Evolutionary conservation across 169 alveolate genomes (phyloP).

Genomic region (Eimeria brunetti): DNA sequence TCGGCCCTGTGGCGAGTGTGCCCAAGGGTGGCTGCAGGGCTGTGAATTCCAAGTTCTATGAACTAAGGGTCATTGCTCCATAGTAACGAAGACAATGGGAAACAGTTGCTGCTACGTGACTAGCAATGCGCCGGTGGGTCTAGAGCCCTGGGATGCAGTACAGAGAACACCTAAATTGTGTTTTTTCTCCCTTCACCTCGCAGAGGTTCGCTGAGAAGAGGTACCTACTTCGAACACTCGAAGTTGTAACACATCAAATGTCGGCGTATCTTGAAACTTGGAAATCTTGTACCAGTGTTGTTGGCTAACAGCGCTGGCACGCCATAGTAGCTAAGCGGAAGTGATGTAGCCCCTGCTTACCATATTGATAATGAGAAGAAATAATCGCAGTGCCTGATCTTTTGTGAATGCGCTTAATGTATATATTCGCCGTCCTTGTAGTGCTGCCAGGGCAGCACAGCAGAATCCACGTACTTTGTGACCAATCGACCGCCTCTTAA

Average conservation of each 20-base stretch:
- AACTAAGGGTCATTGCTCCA: background rate
- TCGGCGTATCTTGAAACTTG: background rate
- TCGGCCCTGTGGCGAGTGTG: constrained; percentile 8
- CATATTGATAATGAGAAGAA: background rate
- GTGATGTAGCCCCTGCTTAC: background rate
- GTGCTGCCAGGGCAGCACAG: background rate
- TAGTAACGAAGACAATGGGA: constrained; percentile 15
- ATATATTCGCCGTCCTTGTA: background rate
- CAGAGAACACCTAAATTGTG: background rate
- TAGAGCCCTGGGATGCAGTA: background rate
- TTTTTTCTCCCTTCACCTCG: background rate
- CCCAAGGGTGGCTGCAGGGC: background rate
- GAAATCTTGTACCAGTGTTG: background rate
- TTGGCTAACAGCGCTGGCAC: background rate
- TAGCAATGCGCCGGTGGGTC: constrained; percentile 52
- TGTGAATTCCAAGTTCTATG: background rate
- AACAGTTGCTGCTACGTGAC: constrained; percentile 52
- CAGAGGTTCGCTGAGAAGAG: background rate
- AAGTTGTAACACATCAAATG: background rate
- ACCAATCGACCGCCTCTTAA: background rate
- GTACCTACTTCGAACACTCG: background rate
- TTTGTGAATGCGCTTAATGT: background rate
- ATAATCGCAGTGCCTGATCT: background rate
- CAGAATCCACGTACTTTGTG: background rate
- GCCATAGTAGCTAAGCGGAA: background rate